phyloP scores from a whole-genome alignment of 257 asterid species.

The Przewalskia tangutica region DNA sequence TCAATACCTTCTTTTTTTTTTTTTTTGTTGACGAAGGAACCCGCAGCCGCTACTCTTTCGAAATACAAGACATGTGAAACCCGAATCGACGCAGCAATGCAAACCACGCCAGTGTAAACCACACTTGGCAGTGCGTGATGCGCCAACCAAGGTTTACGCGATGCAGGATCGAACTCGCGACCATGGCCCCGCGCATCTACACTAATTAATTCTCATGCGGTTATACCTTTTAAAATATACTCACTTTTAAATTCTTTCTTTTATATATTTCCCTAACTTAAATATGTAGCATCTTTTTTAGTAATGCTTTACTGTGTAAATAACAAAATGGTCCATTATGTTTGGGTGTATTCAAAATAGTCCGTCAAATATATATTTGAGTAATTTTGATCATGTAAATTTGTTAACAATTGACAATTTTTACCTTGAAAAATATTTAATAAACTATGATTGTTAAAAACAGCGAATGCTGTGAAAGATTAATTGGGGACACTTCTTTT shows the following conservation, averaged over 20 bases:
- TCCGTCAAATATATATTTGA: background rate
- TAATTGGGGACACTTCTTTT: too few relatives aligned
- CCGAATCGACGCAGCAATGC: too few relatives aligned
- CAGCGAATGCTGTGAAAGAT: background rate
- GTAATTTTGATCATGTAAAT: background rate
- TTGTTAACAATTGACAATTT: background rate
- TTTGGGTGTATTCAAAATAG: background rate
- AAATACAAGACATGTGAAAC: too few relatives aligned
- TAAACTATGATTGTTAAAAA: background rate
- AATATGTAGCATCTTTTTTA: background rate
- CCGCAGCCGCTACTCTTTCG: too few relatives aligned
- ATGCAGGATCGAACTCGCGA: too few relatives aligned
- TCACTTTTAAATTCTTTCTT: background rate
- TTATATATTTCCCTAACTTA: background rate
- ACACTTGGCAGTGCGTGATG: too few relatives aligned
- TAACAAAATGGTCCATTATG: background rate
- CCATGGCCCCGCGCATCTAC: too few relatives aligned
- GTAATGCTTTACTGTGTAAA: background rate
- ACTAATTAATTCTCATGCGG: too few relatives aligned
- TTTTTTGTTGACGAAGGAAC: too few relatives aligned
- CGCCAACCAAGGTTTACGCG: too few relatives aligned
- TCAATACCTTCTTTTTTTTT: too few relatives aligned
- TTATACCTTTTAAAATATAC: background rate
- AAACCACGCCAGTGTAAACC: too few relatives aligned
- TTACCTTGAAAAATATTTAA: background rate